Conservation (phyloP, 768 basidiomycete species). For the Russula emetica region DNA sequence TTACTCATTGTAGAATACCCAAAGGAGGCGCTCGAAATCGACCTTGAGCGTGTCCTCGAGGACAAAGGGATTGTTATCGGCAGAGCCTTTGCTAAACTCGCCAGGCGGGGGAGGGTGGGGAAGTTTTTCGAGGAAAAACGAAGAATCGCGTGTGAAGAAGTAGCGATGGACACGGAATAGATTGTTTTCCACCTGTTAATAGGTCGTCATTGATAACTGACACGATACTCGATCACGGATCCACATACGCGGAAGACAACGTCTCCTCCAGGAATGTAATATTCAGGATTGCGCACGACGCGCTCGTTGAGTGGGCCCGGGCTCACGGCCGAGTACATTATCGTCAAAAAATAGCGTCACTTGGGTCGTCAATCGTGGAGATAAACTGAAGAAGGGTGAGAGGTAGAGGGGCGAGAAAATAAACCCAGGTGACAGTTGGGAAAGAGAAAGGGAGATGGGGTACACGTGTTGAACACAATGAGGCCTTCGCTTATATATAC, state of each 20-base stretch:
- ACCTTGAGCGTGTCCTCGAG: conserved; percentile 31
- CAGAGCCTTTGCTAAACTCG: conserved; percentile 32
- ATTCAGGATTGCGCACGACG: conserved; percentile 35
- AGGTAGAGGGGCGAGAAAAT: conserved; percentile 1
- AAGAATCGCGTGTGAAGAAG: conserved; percentile 35
- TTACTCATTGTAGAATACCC: conserved; percentile 37
- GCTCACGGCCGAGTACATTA: conserved; percentile 25
- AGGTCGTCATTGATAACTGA: conserved; percentile 2
- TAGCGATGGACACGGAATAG: conserved; percentile 29
- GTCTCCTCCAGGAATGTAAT: conserved; percentile 54
- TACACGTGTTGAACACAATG: conserved; percentile 29
- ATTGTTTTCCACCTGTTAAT: conserved; percentile 21
- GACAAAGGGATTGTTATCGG: conserved; percentile 33
- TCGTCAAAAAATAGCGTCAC: conserved; percentile 19
- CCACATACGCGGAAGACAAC: conserved; percentile 37
- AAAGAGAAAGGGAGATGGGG: conserved; percentile 21
- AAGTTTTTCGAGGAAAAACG: conserved; percentile 32
- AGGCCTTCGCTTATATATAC: conserved; percentile 28
- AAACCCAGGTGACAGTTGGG: conserved; percentile 14
- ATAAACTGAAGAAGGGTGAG: neutral
- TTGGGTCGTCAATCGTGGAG: conserved; percentile 18
- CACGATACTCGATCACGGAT: neutral
- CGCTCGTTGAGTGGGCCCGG: conserved; percentile 27
- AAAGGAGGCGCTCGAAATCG: conserved; percentile 35
- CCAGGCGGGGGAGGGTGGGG: conserved; percentile 30